These are phyloP conservation scores for Ulmus americana DNA, from an alignment of 331 rosid species.

Conservation along the genomic window DNA sequence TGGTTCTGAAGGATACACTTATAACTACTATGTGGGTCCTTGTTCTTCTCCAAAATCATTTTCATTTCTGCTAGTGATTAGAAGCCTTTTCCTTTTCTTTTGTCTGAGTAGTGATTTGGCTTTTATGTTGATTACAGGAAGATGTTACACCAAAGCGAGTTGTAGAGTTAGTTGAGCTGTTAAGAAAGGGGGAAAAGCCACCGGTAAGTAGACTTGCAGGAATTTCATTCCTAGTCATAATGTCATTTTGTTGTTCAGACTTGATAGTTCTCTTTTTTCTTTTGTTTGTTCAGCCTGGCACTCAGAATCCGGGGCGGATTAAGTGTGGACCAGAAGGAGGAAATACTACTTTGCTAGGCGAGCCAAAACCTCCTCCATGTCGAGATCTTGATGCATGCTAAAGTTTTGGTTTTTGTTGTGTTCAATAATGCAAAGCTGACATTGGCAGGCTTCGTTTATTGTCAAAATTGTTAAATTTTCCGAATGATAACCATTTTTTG, in stretches of 20 bases:
- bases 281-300: conserved; percentile 63
- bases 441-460: conserved; percentile 37
- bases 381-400: conserved; percentile 88
- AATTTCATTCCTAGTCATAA: neutral
- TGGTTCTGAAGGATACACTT: conserved; percentile 86
- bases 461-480: conserved; percentile 27
- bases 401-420: conserved; percentile 30
- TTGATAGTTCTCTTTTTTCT: neutral
- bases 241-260: conserved; percentile 3
- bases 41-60: conserved; percentile 2
- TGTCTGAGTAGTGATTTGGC: neutral
- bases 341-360: conserved; percentile 66
- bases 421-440: conserved; percentile 64
- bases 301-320: conserved; percentile 71
- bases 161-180: conserved; percentile 76
- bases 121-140: conserved; percentile 55
- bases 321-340: conserved; percentile 96
- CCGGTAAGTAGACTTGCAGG: conserved; percentile 51
- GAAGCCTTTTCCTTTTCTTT: conserved; percentile 3
- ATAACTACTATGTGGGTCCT: conserved; percentile 72
- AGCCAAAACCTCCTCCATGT: conserved; percentile 86
- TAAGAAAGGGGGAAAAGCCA: conserved; percentile 82
- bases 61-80: neutral
- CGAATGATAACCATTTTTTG: conserved; percentile 35
- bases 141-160: conserved; percentile 80